Base-by-base conservation (phyloP, 2,329 filamentous ascomycete genomes). In the Colletotrichum chlorophyti region DNA sequence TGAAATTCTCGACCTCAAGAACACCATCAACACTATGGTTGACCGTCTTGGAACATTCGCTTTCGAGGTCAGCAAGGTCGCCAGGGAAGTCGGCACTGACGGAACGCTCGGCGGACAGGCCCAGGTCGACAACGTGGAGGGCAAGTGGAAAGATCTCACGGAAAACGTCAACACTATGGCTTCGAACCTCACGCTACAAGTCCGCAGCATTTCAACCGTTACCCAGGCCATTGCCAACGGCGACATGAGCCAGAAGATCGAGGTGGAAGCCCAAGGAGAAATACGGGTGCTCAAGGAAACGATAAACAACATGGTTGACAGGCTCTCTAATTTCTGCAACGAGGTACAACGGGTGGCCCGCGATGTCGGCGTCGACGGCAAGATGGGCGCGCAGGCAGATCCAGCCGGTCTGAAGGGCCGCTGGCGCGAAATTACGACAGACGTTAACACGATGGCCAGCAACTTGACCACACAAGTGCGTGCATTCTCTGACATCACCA, bases 11-110 rank as follows among this genome's bases (percentile, higher is more conserved):
- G 91, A 96, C 71, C 81, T 99, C 62, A 99, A 99, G 78, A 92
- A 93, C 69, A 99, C 94, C 7, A 98, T 98, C 79, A 98, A 98
- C 75, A 96, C 91, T 70, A 98, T 98, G 94, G 95, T 98, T 72
- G 94, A 98, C 74, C 93, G 96, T 68, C 83, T 98, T 40, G 92
- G 96, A 66, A 94, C 94, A 41, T 98, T 98, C 72, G 94, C 94
- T 55, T 95, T 95, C 66, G 93, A 98, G 74, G 94, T 98, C 71
- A 97, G 94, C 72, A 93, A 95, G 72, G 88, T 98, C 64, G 94
- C 94, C 45, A 89, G 92, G 72, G 94, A 98, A 76, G 94, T 98
- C 79, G 94, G 94, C 66, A 98, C 94, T 2, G 94, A 98, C 74
- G 94, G 94, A 65, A 94, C 93, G 45, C 85, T 98, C 35, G 94